Conservation (phyloP, 2,329 filamentous ascomycete genomes). For the Epicoccum sorghinum region DNA sequence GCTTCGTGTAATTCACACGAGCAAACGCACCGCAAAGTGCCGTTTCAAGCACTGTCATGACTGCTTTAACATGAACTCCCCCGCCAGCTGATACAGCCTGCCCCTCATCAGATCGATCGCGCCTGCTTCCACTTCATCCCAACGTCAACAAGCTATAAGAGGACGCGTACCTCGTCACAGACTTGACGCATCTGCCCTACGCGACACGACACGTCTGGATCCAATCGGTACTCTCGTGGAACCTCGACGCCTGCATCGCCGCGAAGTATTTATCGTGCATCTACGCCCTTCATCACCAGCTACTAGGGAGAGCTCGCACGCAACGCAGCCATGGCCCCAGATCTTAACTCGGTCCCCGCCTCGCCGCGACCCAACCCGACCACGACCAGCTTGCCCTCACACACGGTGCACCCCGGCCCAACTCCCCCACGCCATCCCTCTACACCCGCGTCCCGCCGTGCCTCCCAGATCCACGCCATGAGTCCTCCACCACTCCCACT, state of each 20-base stretch:
- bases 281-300: not conserved
- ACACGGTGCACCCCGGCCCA: conserved; percentile 30
- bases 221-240: not conserved
- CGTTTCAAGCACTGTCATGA: not conserved
- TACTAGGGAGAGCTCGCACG: not conserved
- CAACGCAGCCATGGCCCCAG: conserved; percentile 53
- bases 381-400: conserved; percentile 25
- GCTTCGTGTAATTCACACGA: not conserved
- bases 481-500: conserved; percentile 52
- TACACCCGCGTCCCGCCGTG: conserved; percentile 29
- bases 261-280: conserved; percentile 12
- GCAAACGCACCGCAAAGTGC: not conserved
- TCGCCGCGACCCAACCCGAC: conserved; percentile 41
- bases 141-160: not conserved
- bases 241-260: not conserved
- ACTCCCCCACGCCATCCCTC: conserved; percentile 34
- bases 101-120: conserved; percentile 24
- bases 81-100: conserved; percentile 21
- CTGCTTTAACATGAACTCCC: conserved; percentile 12
- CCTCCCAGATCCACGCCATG: conserved; percentile 56
- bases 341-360: conserved; percentile 53
- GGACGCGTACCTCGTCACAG: conserved; percentile 16
- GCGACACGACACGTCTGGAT: not conserved
- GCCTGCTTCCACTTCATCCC: conserved; percentile 13
- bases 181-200: conserved; percentile 4